phyloP scores from a whole-genome alignment of 2,329 filamentous ascomycete species.

The Colletotrichum simmondsii region DNA sequence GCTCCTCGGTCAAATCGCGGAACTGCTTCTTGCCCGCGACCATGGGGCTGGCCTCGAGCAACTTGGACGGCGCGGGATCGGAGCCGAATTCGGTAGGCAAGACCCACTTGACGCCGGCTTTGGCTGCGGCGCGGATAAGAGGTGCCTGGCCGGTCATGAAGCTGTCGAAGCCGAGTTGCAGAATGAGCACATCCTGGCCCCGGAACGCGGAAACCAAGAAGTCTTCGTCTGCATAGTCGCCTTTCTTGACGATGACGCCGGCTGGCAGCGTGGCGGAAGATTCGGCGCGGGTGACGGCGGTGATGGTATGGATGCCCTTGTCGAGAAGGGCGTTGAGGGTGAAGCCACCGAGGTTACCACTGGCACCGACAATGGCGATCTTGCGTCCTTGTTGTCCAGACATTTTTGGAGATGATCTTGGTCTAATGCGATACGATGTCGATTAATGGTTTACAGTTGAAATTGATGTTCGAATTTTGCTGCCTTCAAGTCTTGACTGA shows the following conservation, averaged over 20 bases:
- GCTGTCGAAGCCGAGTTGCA: slow-evolving; percentile 31
- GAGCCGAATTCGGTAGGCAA: slow-evolving; percentile 62
- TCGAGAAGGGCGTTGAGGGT: slow-evolving; percentile 52
- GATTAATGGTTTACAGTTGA: too few species aligned
- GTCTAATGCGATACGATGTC: too few species aligned
- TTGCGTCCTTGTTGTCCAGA: slow-evolving; percentile 37
- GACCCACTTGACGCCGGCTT: slow-evolving; percentile 64
- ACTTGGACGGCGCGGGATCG: slow-evolving; percentile 42
- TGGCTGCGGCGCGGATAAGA: slow-evolving; percentile 64
- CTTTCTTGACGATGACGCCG: slow-evolving; percentile 48
- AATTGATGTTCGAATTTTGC: too few species aligned
- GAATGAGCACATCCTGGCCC: slow-evolving; percentile 47
- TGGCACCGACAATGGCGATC: slow-evolving; percentile 44
- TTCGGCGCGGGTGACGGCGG: slow-evolving; percentile 58
- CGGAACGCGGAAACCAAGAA: slow-evolving; percentile 42
- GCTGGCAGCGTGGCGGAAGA: slow-evolving; percentile 53
- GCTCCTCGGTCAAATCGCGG: slow-evolving; percentile 42
- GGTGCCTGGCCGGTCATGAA: slow-evolving; percentile 53
- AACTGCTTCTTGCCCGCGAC: slow-evolving; percentile 40
- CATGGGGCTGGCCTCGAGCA: slow-evolving; percentile 36
- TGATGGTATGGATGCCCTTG: slow-evolving; percentile 58
- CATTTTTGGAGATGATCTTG: neutral
- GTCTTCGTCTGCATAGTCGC: slow-evolving; percentile 59
- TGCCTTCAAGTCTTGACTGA: too few species aligned
- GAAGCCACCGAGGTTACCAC: slow-evolving; percentile 50